Evolutionary conservation across 352 stramenopile genomes (phyloP).

Genomic region (Globisporangium heterothallicum): DNA sequence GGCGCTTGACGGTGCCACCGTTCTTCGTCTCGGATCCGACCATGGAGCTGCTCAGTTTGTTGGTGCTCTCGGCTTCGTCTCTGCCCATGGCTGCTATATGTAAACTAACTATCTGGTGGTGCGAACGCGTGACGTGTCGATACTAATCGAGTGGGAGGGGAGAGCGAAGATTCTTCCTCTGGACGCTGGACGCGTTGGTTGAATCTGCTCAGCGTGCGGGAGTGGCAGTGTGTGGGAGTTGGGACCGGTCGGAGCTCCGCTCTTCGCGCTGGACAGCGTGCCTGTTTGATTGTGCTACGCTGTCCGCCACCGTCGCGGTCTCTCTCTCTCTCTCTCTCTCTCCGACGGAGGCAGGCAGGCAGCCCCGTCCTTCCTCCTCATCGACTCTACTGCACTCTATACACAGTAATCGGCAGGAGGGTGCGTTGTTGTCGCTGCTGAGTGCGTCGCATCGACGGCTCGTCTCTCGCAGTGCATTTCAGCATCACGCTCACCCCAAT

Average conservation of each 20-base stretch:
- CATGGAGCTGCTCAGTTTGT: conserved; percentile 1
- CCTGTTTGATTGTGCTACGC: neutral
- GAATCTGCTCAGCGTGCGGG: neutral
- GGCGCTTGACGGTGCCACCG: conserved; percentile 5
- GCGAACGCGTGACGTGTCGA: neutral
- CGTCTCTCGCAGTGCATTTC: neutral
- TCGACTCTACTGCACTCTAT: neutral
- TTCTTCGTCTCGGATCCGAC: conserved; percentile 4
- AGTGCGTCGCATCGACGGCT: neutral
- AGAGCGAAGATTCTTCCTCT: neutral
- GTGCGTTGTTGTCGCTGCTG: neutral
- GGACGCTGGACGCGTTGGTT: neutral
- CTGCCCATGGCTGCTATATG: neutral
- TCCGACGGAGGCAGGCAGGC: too few relatives aligned
- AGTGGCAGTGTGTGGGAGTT: neutral
- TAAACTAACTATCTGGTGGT: too few relatives aligned
- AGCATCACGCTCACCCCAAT: too few relatives aligned
- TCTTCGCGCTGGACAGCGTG: too few relatives aligned
- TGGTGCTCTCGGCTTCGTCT: neutral
- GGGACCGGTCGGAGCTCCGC: too few relatives aligned
- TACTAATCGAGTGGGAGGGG: neutral
- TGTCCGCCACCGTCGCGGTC: neutral
- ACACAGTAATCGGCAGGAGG: too few relatives aligned
- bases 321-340: neutral
- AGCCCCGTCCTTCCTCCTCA: neutral